These are phyloP conservation scores for Boletellus deceptivus DNA, from an alignment of 1,284 basidiomycete species.

Conservation along the genomic window DNA sequence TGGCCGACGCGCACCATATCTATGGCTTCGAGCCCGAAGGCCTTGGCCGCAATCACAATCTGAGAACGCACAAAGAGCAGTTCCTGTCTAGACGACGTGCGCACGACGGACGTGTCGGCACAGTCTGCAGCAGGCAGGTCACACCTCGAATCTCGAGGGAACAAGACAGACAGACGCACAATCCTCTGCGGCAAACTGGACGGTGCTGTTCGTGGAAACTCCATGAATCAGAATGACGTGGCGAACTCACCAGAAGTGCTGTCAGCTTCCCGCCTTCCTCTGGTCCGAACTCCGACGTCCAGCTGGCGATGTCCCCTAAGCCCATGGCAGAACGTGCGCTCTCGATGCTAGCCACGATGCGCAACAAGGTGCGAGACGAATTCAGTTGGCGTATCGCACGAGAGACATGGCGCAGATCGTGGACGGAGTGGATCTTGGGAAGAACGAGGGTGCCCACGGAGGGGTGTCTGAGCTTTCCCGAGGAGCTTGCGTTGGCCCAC, in stretches of 20 bases:
- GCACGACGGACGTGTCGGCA: conserved; percentile 82
- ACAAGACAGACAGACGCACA: conserved; percentile 47
- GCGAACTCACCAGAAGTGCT: conserved; percentile 48
- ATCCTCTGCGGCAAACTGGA: conserved; percentile 87
- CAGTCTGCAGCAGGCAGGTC: conserved; percentile 54
- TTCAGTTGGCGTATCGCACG: conserved; percentile 37
- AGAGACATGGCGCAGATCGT: conserved; percentile 66
- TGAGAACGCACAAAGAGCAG: conserved; percentile 85
- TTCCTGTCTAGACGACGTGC: conserved; percentile 74
- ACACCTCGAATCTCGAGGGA: background rate
- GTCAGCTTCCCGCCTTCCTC: conserved; percentile 48
- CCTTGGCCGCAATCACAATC: conserved; percentile 82
- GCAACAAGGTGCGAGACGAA: conserved; percentile 40
- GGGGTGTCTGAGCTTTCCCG: conserved; percentile 43
- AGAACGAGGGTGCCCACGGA: conserved; percentile 65
- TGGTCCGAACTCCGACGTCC: conserved; percentile 48
- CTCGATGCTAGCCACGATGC: conserved; percentile 77
- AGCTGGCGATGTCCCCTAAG: conserved; percentile 60
- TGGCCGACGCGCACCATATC: conserved; percentile 65
- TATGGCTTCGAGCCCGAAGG: conserved; percentile 81
- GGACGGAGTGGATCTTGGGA: conserved; percentile 73
- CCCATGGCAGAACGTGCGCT: conserved; percentile 67
- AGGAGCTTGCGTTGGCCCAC: conserved; percentile 9
- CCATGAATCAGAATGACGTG: conserved; percentile 33
- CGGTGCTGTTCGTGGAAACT: conserved; percentile 20